A percentile compares a stretch with the other conserved stretches of the same genome.
Conservation (phyloP, 2,329 filamentous ascomycete genomes). For the Ustulina deusta region DNA sequence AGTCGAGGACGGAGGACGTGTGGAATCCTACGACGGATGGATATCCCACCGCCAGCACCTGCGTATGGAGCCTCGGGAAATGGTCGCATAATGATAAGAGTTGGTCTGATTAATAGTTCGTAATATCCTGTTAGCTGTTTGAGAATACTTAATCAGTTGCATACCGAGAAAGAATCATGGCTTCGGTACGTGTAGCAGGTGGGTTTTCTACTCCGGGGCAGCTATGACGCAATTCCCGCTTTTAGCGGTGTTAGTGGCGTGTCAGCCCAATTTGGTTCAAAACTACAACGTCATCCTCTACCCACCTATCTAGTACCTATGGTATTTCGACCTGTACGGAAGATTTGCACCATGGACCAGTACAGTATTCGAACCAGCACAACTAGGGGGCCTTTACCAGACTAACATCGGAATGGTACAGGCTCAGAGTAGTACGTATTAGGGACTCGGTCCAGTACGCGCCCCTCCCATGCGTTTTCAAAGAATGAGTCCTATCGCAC, state of each 20-base stretch:
- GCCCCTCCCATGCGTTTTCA: no score
- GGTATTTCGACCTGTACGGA: no score
- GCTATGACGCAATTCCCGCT: constrained; percentile 26
- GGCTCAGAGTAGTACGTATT: no score
- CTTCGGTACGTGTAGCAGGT: neutral
- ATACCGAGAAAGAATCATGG: neutral
- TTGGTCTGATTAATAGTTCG: neutral
- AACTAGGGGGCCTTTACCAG: no score
- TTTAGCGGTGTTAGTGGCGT: constrained; percentile 19
- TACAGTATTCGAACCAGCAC: no score
- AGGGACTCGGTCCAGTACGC: no score
- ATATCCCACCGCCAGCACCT: constrained; percentile 25
- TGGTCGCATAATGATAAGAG: constrained; percentile 42
- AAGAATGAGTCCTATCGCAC: no score
- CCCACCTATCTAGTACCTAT: neutral
- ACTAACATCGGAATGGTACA: no score
- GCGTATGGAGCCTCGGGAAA: constrained; percentile 43
- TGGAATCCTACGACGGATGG: constrained; percentile 33
- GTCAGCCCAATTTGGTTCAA: no score
- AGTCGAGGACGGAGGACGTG: constrained; percentile 50
- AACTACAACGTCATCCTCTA: constrained; percentile 31
- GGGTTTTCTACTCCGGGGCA: neutral
- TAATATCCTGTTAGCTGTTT: neutral
- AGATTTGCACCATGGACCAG: no score
- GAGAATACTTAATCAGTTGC: neutral